Conservation (phyloP, 768 basidiomycete genomes). For the Hericium coralloides region DNA sequence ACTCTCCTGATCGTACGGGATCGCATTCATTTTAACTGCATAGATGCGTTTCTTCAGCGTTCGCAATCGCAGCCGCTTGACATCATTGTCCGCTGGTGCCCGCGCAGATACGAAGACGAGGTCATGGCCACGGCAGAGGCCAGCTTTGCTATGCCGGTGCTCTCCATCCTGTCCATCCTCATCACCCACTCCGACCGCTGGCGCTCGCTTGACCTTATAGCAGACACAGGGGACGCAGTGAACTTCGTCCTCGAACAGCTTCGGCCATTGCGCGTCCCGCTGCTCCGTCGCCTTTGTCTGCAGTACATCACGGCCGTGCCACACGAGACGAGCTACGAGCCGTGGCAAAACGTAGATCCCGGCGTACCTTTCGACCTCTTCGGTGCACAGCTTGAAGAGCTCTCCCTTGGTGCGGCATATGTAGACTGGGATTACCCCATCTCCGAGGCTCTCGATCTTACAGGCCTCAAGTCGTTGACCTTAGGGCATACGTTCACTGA, state of each 20-base stretch:
- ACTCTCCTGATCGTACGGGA: background rate
- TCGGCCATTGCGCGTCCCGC: background rate
- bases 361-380: background rate
- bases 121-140: background rate
- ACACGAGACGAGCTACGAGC: no score
- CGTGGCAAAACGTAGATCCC: background rate
- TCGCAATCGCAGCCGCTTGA: background rate
- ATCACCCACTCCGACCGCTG: background rate
- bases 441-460: background rate
- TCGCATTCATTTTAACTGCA: background rate
- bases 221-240: background rate
- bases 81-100: background rate
- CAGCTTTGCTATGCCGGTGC: background rate
- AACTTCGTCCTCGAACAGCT: background rate
- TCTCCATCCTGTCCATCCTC: background rate
- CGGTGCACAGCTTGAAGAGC: background rate
- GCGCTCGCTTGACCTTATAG: background rate
- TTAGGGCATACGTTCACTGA: no score
- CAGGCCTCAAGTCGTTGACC: background rate
- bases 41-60: background rate
- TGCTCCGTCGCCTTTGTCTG: background rate
- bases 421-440: background rate
- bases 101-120: no score
- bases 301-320: background rate
- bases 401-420: background rate